A percentile compares a stretch with the other conserved stretches of the same genome.
These are phyloP conservation scores for Stephanocyclus meneghinianus DNA, from an alignment of 352 stramenopile genomes.

Conservation along the genomic window DNA sequence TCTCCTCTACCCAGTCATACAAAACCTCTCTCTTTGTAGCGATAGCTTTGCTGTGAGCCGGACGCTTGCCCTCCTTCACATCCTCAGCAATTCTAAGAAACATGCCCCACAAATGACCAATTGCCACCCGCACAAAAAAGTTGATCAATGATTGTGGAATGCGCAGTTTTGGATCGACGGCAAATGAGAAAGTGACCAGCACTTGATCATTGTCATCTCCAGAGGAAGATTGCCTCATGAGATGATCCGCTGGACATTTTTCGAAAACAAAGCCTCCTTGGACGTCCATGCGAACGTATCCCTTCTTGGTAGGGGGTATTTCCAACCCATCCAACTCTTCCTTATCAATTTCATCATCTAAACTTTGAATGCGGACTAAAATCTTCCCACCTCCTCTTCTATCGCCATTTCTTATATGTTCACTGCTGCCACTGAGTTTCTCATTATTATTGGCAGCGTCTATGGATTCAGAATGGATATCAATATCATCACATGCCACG, in stretches of 20 bases:
- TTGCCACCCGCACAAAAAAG: constrained; percentile 60
- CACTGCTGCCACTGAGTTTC: neutral
- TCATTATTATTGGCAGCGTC: neutral
- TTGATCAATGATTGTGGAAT: constrained; percentile 71
- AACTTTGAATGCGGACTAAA: constrained; percentile 49
- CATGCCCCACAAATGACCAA: constrained; percentile 67
- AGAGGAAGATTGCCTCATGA: constrained; percentile 18
- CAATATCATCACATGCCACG: constrained; percentile 71
- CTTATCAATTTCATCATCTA: constrained; percentile 30
- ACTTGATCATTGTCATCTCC: constrained; percentile 48
- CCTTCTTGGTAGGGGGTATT: constrained; percentile 31
- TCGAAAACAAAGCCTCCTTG: constrained; percentile 66
- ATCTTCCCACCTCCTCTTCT: constrained; percentile 24
- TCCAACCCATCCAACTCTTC: constrained; percentile 37
- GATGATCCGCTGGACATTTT: constrained; percentile 68
- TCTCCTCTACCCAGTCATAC: constrained; percentile 72
- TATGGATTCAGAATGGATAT: constrained; percentile 26
- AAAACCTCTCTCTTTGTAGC: constrained; percentile 60
- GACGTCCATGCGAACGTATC: constrained; percentile 59
- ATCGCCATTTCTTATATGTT: neutral
- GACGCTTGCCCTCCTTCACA: constrained; percentile 62
- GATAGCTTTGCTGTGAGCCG: constrained; percentile 63
- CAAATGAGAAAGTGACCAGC: constrained; percentile 61
- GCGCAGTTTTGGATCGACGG: constrained; percentile 61
- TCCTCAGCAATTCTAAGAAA: constrained; percentile 72